These are phyloP conservation scores for Cercospora berteroae DNA, from an alignment of 2,329 filamentous ascomycete genomes.

Conservation along the genomic window DNA sequence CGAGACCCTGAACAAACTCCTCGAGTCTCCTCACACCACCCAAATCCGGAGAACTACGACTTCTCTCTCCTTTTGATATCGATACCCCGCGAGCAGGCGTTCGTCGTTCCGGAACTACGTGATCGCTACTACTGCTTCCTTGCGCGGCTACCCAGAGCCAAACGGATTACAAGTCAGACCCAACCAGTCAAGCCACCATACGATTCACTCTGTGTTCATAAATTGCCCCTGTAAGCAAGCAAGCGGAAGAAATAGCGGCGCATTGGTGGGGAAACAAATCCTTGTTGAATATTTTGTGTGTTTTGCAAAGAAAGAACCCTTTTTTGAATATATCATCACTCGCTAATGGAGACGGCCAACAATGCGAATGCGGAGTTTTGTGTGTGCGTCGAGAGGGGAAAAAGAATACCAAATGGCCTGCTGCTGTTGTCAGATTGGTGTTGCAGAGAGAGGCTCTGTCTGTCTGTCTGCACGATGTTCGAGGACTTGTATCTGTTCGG, in stretches of 20 bases:
- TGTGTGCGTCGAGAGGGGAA: background rate
- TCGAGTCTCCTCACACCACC: background rate
- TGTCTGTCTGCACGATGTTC: background rate
- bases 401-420: background rate
- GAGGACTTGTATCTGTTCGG: background rate
- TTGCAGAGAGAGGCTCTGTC: background rate
- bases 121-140: background rate
- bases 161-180: background rate
- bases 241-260: background rate
- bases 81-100: conserved; percentile 17
- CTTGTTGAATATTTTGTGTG: background rate
- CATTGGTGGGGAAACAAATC: background rate
- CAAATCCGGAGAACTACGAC: background rate
- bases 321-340: background rate
- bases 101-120: conserved; percentile 7
- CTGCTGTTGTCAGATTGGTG: background rate
- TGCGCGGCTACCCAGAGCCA: background rate
- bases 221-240: background rate
- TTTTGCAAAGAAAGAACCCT: background rate
- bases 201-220: background rate
- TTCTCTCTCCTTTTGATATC: conserved; percentile 9
- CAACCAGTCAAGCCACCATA: background rate
- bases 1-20: background rate
- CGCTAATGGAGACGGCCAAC: background rate
- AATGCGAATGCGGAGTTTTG: background rate